Evolutionary conservation across 345 rosid species (phyloP), one percentile per base, ranked within the genome.

Genomic region (Gossypium mustelinum): DNA sequence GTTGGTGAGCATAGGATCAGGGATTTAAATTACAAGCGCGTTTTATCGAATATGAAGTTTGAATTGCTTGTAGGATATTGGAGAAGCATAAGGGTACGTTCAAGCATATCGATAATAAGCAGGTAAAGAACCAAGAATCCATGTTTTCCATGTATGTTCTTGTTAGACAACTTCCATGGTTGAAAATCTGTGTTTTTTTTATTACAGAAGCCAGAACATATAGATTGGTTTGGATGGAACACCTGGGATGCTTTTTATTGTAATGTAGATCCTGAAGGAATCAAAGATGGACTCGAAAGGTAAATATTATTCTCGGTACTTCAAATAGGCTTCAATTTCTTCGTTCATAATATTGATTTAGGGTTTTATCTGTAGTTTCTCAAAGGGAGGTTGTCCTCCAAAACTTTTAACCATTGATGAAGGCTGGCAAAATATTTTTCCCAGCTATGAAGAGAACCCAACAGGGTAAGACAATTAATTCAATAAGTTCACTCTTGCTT

Each of bases 161-260:
- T 29, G 13, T 17, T n/a, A 43, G 59, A 9, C 45, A 70, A 50
- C 44, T 27, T 70, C 18, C 22, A 16, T 27, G 14, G 45, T 7
- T 48, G 18, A 70, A 68, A 24, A 5, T 47, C 29, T 69, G 9
- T 52, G 2, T 54, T 17, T 74, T 11, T 75, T 71, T 54, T 3
- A 68, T 54, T 59, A 16, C 58, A 88, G 95, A 71, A 83, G 68
- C 91, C 90, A 3, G 70, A 65, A 17, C 88, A 86, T 81, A 51
- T 88, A 74, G 89, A 90, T 75, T 84, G 85, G 89, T 84, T 90
- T 64, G 87, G 90, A 66, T 88, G 89, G 94, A 84, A 89, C 82
- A 88, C 89, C 16, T 88, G 89, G 94, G 92, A 90, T 86, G 90
- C 92, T n/a, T 90, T 90, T 68, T 87, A 90, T 61, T 73, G 56